These are phyloP conservation scores for Voacanga thouarsii DNA, from an alignment of 257 asterid genomes.

Conservation along the genomic window DNA sequence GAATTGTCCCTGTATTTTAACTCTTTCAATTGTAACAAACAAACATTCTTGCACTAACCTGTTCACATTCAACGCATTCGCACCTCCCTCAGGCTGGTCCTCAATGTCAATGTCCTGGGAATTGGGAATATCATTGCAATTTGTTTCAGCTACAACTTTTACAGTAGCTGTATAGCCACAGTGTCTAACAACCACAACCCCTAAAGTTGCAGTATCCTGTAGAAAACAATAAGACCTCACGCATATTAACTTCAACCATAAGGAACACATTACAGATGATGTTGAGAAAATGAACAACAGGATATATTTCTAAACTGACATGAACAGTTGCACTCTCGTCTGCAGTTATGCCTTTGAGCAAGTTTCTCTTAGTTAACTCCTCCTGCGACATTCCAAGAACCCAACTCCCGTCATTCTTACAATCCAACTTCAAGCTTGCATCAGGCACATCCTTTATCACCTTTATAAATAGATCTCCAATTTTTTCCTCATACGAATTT, in stretches of 20 bases:
- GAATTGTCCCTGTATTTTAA: no score
- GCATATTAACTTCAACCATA: slow-evolving; percentile 11
- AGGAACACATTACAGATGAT: neutral
- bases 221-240: slow-evolving; percentile 17
- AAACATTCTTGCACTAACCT: slow-evolving; percentile 39
- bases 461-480: slow-evolving; percentile 53
- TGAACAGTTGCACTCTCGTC: slow-evolving; percentile 77
- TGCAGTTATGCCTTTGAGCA: slow-evolving; percentile 82
- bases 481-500: slow-evolving; percentile 39
- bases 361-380: slow-evolving; percentile 57
- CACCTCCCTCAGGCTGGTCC: slow-evolving; percentile 83
- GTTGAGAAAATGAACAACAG: neutral
- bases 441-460: slow-evolving; percentile 53
- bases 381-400: slow-evolving; percentile 56
- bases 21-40: no score
- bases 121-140: slow-evolving; percentile 44
- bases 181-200: slow-evolving; percentile 71
- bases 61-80: slow-evolving; percentile 69
- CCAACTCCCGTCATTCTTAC: slow-evolving; percentile 57
- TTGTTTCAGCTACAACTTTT: slow-evolving; percentile 55
- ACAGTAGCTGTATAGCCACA: slow-evolving; percentile 62
- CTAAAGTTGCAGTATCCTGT: slow-evolving; percentile 71
- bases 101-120: slow-evolving; percentile 60
- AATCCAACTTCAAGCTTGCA: slow-evolving; percentile 59
- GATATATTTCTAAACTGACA: slow-evolving; percentile 40